A percentile compares a stretch with the other conserved stretches of the same genome.
phyloP scores from a whole-genome alignment of 108 stramenopile genomes.

The Cyclotella atomus region DNA sequence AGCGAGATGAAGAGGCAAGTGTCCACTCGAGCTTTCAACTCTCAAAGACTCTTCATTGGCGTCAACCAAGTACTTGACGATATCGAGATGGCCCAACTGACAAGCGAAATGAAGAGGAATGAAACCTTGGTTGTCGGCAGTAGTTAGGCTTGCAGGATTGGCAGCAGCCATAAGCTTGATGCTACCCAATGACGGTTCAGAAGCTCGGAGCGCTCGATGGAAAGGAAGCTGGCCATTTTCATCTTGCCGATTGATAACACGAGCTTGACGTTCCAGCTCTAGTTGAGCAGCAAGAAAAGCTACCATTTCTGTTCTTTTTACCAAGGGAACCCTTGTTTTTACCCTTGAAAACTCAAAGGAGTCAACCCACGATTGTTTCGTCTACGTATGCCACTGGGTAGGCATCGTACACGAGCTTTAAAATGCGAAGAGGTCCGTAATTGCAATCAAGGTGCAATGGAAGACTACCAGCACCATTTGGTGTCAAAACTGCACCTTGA shows the following conservation, averaged over 20 bases:
- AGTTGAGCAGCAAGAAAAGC: constrained; percentile 33
- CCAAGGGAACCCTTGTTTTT: too few species aligned
- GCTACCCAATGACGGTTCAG: neutral
- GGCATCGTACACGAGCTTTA: neutral
- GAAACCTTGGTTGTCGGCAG: neutral
- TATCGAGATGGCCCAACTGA: neutral
- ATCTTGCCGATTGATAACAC: constrained; percentile 15
- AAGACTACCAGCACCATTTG: neutral
- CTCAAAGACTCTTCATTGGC: neutral
- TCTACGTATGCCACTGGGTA: neutral
- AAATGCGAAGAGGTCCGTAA: neutral
- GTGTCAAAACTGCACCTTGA: neutral
- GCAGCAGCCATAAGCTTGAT: constrained; percentile 8
- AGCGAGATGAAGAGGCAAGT: constrained; percentile 1
- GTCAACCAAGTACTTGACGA: constrained; percentile 5
- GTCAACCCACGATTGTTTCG: neutral
- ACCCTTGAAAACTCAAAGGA: neutral
- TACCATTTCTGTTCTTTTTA: neutral
- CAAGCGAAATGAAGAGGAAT: constrained; percentile 14
- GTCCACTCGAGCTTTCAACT: neutral
- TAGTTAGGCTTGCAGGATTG: neutral
- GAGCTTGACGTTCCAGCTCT: neutral
- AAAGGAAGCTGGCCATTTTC: constrained; percentile 1
- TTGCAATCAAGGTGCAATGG: neutral
- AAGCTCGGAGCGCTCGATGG: neutral